Evolutionary conservation across 2,329 filamentous ascomycete genomes (phyloP).

Genomic region (Ophiosphaerella narmari): DNA sequence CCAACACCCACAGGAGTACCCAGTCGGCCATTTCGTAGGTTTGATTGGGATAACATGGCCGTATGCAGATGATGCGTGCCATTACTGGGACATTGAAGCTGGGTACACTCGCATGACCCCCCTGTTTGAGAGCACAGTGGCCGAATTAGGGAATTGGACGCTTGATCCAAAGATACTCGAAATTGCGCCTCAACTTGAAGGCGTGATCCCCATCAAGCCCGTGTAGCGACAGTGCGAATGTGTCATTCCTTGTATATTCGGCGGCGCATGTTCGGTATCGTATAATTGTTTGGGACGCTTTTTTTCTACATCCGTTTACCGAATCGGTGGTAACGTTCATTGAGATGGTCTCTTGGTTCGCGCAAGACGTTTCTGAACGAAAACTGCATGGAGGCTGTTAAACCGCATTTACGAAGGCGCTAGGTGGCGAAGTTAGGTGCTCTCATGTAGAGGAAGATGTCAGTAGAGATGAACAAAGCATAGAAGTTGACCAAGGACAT

Average conservation of each 20-base stretch:
- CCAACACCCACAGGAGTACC: constrained; percentile 37
- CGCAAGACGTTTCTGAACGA: not conserved
- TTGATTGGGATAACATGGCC: constrained; percentile 38
- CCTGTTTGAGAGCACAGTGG: constrained; percentile 39
- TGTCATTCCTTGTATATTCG: no score
- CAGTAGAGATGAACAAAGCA: not conserved
- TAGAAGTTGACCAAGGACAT: constrained; percentile 1
- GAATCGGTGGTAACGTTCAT: no score
- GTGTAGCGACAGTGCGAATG: constrained; percentile 5
- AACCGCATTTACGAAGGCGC: constrained; percentile 4
- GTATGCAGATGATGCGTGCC: constrained; percentile 42
- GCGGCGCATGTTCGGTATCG: no score
- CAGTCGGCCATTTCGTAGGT: constrained; percentile 33
- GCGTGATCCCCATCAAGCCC: constrained; percentile 31
- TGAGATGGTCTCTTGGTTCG: no score
- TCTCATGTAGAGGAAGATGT: not conserved
- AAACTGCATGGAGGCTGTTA: constrained; percentile 2
- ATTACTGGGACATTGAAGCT: constrained; percentile 44
- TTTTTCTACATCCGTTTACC: no score
- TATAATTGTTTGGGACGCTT: no score
- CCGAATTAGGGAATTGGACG: constrained; percentile 40
- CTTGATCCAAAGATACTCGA: constrained; percentile 42
- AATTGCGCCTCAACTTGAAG: constrained; percentile 39
- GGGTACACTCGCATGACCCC: constrained; percentile 41
- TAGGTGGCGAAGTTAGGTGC: not conserved